Base-by-base conservation (phyloP, 306 rosid species). In the Argentina anserina region DNA sequence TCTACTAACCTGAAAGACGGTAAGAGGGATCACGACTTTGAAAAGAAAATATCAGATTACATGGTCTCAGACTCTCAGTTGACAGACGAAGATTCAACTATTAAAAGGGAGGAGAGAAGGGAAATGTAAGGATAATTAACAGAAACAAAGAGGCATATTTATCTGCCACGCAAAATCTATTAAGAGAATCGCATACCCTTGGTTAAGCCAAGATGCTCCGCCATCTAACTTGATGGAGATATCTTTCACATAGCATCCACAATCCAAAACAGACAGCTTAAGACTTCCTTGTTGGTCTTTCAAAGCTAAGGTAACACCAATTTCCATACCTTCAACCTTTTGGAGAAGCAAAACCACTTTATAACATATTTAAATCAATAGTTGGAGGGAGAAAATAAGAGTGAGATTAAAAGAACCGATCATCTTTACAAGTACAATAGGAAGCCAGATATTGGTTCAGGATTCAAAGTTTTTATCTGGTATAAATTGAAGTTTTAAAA, bases 121-220 rank as follows among this genome's bases (percentile, higher is more conserved):
- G 34, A 41, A 26, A 4, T 67, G 23, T 7, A 40, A 58, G 5
- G 41, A 42, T 28, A 21, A 34, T 73, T 55, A 29, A 20, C 11
- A 25, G 3, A 49, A 33, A 47, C 26, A 42, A 59, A 67, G 60
- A 45, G 21, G 1, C 25, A 23, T 34, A 68, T 73, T 17, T 17
- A 67, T 31, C 55, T 84, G 23, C 34, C 67, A 75, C 65, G 58
- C 46, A 77, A 59, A 72, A 60, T 49, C 14, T 71, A 2, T 72
- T 68, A 68, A 74, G 80, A 86, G 71, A 67, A 70, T 73, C 67
- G 79, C 79, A 56, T 89, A 93, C 97, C 78, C 74, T 87, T 93
- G 90, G 83, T 93, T 90, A 85, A 93, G 92, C 97, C 96, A 93
- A 58, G 97, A 85, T 73, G 88, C 90, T 28, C 96, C 98, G 58